Conservation (phyloP, 208 protist genomes). For the Leishmania guyanensis region DNA sequence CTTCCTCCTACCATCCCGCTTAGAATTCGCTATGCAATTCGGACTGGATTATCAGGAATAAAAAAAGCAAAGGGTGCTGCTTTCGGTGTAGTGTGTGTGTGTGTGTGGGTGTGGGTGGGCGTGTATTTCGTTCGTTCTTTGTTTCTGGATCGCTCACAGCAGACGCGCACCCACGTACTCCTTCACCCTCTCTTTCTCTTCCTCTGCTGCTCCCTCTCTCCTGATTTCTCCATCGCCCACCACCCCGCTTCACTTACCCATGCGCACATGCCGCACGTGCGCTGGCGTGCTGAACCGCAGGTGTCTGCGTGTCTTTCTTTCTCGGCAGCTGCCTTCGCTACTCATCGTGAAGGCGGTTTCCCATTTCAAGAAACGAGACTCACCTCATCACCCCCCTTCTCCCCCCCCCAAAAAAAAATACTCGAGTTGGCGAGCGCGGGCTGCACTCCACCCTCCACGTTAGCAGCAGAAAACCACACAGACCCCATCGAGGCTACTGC, state of each 20-base stretch:
- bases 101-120: neutral
- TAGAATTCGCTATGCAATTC: neutral
- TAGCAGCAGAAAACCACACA: neutral
- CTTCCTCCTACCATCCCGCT: neutral
- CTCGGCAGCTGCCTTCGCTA: neutral
- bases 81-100: too few relatives aligned
- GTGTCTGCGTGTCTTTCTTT: neutral
- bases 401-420: neutral
- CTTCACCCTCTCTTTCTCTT: neutral
- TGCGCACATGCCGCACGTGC: neutral
- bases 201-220: neutral
- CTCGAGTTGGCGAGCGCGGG: neutral
- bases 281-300: neutral
- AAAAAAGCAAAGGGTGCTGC: neutral
- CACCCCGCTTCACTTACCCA: neutral
- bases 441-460: neutral
- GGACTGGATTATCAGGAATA: neutral
- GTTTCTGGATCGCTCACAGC: neutral
- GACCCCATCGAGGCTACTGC: neutral
- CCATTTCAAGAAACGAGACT: neutral
- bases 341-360: neutral
- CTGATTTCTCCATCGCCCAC: neutral
- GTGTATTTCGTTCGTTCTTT: neutral
- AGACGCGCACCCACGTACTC: neutral
- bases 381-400: neutral